phyloP scores from a whole-genome alignment of 257 asterid species.

The Fraxinus excelsior region DNA sequence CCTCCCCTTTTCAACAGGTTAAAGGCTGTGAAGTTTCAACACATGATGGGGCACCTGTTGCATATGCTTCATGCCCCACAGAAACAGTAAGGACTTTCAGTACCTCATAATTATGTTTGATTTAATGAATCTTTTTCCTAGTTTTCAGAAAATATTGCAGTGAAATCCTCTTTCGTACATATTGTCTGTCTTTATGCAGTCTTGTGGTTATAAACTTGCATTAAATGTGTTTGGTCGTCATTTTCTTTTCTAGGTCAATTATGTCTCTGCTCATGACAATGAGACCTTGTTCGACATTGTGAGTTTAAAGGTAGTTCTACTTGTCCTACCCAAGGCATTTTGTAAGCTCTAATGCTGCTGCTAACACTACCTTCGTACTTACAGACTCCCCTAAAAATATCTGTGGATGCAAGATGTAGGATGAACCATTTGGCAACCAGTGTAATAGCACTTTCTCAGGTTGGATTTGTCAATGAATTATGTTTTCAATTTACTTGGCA shows the following conservation, averaged over 20 bases:
- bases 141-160: background rate
- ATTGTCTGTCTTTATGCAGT: constrained; percentile 4
- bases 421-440: constrained; percentile 93
- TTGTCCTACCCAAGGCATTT: constrained; percentile 1
- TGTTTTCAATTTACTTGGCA: background rate
- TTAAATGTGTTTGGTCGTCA: background rate
- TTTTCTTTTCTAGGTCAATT: constrained; percentile 66
- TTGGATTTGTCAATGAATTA: constrained; percentile 23
- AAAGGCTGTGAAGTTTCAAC: constrained; percentile 77
- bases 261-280: constrained; percentile 96
- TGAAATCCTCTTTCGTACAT: constrained; percentile 3
- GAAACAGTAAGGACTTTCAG: constrained; percentile 74
- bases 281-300: constrained; percentile 89
- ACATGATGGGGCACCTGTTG: constrained; percentile 75
- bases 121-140: constrained; percentile 4
- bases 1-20: constrained; percentile 47
- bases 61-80: constrained; percentile 69
- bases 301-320: constrained; percentile 70
- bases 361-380: constrained; percentile 33
- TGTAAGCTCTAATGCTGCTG: constrained; percentile 1
- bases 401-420: constrained; percentile 88
- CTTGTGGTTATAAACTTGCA: constrained; percentile 5
- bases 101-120: background rate
- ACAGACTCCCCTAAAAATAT: constrained; percentile 65
- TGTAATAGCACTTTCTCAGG: constrained; percentile 94